Evolutionary conservation across 1,284 basidiomycete species (phyloP).

Genomic region (Boletus sp.): DNA sequence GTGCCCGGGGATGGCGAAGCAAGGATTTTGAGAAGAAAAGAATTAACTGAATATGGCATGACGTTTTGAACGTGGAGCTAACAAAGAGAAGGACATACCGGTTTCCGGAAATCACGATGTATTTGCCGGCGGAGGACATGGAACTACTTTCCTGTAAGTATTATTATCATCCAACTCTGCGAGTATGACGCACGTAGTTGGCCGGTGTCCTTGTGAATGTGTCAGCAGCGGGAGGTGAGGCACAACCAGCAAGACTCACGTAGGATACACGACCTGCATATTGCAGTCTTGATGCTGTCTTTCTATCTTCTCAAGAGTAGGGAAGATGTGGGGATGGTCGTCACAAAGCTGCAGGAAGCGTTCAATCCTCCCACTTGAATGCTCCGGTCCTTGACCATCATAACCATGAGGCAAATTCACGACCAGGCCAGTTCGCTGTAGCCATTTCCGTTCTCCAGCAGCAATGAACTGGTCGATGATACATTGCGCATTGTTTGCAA

Average conservation of each 20-base stretch:
- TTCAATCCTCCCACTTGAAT: constrained; percentile 95
- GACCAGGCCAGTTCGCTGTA: constrained; percentile 92
- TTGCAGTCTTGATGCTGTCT: constrained; percentile 99
- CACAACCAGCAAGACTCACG: constrained; percentile 46
- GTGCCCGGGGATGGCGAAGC: constrained; percentile 88
- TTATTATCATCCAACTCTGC: not conserved
- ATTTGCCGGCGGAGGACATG: constrained; percentile 94
- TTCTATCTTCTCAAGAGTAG: constrained; percentile 84
- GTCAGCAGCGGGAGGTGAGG: constrained; percentile 13
- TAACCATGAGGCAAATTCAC: constrained; percentile 95
- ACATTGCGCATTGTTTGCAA: constrained; percentile 94
- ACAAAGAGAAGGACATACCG: constrained; percentile 42
- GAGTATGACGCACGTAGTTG: constrained; percentile 63
- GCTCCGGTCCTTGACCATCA: constrained; percentile 98
- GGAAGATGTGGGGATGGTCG: constrained; percentile 93
- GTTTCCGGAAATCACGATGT: constrained; percentile 95
- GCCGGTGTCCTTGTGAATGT: constrained; percentile 65
- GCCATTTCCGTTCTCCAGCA: constrained; percentile 97
- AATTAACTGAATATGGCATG: constrained; percentile 55
- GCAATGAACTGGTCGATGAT: constrained; percentile 99
- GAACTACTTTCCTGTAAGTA: constrained; percentile 50
- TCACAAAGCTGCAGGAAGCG: constrained; percentile 97
- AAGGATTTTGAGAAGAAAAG: constrained; percentile 96
- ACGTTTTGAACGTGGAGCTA: not conserved
- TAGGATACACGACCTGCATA: constrained; percentile 97